Percentiles rank a stretch among this genome's conserved stretches.
Evolutionary conservation across 148 eudicot genomes (phyloP).

Genomic region (Vaccinium vitisidaea): DNA sequence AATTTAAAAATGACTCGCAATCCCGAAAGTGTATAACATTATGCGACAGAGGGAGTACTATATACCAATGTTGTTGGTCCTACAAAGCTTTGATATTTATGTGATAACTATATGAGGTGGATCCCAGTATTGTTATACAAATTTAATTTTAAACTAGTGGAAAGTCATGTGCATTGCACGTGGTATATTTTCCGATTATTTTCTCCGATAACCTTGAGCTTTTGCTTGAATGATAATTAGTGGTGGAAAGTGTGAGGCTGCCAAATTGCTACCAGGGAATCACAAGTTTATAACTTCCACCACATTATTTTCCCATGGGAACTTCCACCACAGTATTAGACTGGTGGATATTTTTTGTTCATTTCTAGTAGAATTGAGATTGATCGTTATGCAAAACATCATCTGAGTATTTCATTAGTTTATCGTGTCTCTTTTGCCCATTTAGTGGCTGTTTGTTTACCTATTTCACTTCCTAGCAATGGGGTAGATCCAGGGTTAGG

Average conservation of each 20-base stretch:
- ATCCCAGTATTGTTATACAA: too few relatives aligned
- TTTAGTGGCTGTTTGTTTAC: not conserved
- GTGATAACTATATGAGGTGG: too few relatives aligned
- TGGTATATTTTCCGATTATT: too few relatives aligned
- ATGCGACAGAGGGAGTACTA: too few relatives aligned
- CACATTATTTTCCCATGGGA: not conserved
- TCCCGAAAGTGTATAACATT: too few relatives aligned
- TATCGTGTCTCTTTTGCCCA: not conserved
- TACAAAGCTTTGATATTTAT: too few relatives aligned
- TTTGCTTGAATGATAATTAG: not conserved
- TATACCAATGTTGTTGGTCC: too few relatives aligned
- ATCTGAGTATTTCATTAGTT: not conserved
- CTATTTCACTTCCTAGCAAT: not conserved
- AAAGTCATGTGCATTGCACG: too few relatives aligned
- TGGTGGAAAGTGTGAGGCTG: not conserved
- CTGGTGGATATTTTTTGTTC: not conserved
- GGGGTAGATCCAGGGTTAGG: not conserved
- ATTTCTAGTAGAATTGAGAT: not conserved
- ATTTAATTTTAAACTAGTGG: too few relatives aligned
- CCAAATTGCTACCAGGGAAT: not conserved
- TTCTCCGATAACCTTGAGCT: too few relatives aligned
- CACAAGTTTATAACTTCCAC: not conserved
- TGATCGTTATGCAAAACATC: not conserved
- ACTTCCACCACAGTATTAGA: not conserved
- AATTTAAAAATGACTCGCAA: too few relatives aligned